Percentiles rank a stretch among this genome's conserved stretches.
Evolutionary conservation across 495 filamentous ascomycete species (phyloP).

Genomic region (Aspergillus sparsus): DNA sequence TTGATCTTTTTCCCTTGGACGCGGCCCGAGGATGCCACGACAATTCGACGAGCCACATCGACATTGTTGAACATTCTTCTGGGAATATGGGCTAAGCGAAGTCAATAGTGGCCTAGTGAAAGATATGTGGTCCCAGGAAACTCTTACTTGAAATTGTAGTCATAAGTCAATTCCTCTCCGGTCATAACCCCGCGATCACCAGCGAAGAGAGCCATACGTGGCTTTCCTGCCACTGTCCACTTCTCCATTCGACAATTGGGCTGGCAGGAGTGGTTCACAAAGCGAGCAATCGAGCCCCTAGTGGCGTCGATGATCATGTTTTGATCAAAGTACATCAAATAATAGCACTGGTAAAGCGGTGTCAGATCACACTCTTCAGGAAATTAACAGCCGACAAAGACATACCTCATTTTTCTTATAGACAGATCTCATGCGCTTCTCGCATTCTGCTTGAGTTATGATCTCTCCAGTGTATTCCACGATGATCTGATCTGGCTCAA

Average conservation of each 20-base stretch:
- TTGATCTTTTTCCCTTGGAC: conserved; percentile 57
- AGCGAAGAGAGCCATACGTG: conserved; percentile 96
- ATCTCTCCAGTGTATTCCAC: conserved; percentile 98
- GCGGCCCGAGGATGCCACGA: conserved; percentile 75
- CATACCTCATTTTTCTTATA: conserved; percentile 91
- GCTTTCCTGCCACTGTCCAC: conserved; percentile 93
- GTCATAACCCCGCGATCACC: conserved; percentile 86
- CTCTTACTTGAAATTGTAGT: conserved; percentile 92
- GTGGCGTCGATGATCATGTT: conserved; percentile 99
- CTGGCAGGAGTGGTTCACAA: conserved; percentile 96
- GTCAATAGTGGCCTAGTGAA: conserved; percentile 16
- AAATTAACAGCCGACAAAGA: conserved; percentile 8
- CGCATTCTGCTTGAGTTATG: conserved; percentile 89
- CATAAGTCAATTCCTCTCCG: conserved; percentile 96
- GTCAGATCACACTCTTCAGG: conserved; percentile 12
- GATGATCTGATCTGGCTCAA: conserved; percentile 89
- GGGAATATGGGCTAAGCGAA: conserved; percentile 60
- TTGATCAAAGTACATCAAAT: conserved; percentile 96
- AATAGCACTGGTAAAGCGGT: conserved; percentile 70
- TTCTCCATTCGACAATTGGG: conserved; percentile 98
- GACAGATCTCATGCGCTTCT: conserved; percentile 84
- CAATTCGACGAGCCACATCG: conserved; percentile 76
- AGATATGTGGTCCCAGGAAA: background rate
- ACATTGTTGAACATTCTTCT: conserved; percentile 81
- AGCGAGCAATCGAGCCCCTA: conserved; percentile 90